phyloP scores from a whole-genome alignment of 495 filamentous ascomycete genomes.

The Pseudomonodictys pantanalensis region DNA sequence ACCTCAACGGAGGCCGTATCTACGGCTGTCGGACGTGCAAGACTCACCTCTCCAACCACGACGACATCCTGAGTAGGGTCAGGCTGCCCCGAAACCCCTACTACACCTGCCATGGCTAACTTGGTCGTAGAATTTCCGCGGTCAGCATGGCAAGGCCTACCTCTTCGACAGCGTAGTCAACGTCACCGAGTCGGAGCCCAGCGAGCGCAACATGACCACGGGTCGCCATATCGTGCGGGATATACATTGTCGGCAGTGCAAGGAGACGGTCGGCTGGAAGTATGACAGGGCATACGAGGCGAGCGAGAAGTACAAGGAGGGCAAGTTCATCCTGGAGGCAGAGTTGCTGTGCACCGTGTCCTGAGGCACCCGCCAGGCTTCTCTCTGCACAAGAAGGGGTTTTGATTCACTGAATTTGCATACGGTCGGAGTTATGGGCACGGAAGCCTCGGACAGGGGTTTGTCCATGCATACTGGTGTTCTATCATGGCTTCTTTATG shows the following conservation, averaged over 20 bases:
- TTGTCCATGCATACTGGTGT: neutral
- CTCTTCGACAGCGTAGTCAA: conserved; percentile 96
- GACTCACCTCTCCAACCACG: conserved; percentile 88
- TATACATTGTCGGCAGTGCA: conserved; percentile 85
- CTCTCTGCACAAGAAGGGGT: neutral
- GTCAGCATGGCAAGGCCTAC: conserved; percentile 97
- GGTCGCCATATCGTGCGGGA: conserved; percentile 91
- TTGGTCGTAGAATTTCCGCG: conserved; percentile 81
- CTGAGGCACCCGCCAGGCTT: conserved; percentile 6
- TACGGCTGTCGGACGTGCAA: conserved; percentile 97
- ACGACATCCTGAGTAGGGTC: conserved; percentile 94
- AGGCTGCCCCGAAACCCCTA: conserved; percentile 30
- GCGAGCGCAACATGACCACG: conserved; percentile 98
- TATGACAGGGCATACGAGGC: conserved; percentile 95
- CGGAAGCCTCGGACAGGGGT: neutral
- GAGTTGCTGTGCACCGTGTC: conserved; percentile 78
- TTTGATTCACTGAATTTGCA: conserved; percentile 4
- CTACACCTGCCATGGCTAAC: conserved; percentile 1
- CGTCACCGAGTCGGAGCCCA: conserved; percentile 70
- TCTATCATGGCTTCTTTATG: neutral
- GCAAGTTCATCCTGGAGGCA: conserved; percentile 94
- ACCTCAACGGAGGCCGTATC: conserved; percentile 83
- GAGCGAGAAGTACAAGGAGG: conserved; percentile 97
- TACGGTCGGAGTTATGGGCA: conserved; percentile 15
- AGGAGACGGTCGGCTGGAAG: conserved; percentile 93